These are phyloP conservation scores for Macadamia tetraphylla DNA, from an alignment of 164 flowering plant species.

Conservation along the genomic window DNA sequence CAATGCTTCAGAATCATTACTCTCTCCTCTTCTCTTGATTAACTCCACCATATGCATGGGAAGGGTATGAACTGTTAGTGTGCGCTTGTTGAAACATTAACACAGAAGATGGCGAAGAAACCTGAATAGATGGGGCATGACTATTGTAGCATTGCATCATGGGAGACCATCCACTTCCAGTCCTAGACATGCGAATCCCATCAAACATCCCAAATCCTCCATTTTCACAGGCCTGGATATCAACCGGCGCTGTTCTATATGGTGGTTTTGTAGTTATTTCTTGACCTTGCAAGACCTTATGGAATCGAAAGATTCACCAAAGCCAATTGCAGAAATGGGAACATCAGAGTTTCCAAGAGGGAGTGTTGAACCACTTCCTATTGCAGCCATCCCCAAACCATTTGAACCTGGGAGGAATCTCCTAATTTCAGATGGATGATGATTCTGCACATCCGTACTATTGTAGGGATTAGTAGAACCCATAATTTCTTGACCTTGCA, in stretches of 20 bases:
- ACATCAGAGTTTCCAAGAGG: slow-evolving; percentile 25
- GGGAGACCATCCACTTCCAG: slow-evolving; percentile 40
- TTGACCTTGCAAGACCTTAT: slow-evolving; percentile 99
- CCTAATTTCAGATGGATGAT: slow-evolving; percentile 35
- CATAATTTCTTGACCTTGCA: slow-evolving; percentile 99
- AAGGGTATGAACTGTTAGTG: slow-evolving; percentile 18
- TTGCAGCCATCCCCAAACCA: slow-evolving; percentile 24
- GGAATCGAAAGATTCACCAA: slow-evolving; percentile 69
- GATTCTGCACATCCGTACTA: slow-evolving; percentile 34
- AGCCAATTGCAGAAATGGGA: slow-evolving; percentile 36
- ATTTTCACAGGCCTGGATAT: slow-evolving; percentile 24
- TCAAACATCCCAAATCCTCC: slow-evolving; percentile 28
- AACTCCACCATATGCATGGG: slow-evolving; percentile 6
- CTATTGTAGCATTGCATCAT: slow-evolving; percentile 24
- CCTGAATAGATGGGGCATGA: slow-evolving; percentile 29
- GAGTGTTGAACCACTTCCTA: slow-evolving; percentile 24
- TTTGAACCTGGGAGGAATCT: slow-evolving; percentile 30
- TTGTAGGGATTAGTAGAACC: slow-evolving; percentile 37
- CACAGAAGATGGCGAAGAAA: slow-evolving; percentile 71
- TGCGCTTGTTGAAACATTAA: slow-evolving; percentile 58
- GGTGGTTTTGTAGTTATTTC: slow-evolving; percentile 53
- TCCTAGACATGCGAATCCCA: slow-evolving; percentile 32
- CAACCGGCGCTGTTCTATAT: slow-evolving; percentile 22
- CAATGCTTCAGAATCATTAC: slow-evolving; percentile 13
- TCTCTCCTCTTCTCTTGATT: slow-evolving; percentile 18